These are phyloP conservation scores for Lasiodiplodia theobromae DNA, from an alignment of 2,329 filamentous ascomycete genomes.

Conservation along the genomic window DNA sequence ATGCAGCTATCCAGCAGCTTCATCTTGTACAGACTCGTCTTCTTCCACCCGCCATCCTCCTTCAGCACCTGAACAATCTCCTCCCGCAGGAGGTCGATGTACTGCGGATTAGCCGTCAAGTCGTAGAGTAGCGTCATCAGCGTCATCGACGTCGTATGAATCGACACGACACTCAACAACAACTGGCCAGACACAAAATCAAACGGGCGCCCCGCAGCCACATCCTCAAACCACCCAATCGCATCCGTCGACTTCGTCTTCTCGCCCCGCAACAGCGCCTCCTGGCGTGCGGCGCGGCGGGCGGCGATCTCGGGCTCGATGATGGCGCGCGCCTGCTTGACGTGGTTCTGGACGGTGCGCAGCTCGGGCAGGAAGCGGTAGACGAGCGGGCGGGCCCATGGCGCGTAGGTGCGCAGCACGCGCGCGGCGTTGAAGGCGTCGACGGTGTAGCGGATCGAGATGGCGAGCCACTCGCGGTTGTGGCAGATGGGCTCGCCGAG, in stretches of 20 bases:
- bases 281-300: slow-evolving; percentile 32
- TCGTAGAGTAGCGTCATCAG: slow-evolving; percentile 36
- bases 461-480: slow-evolving; percentile 49
- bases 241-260: slow-evolving; percentile 36
- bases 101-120: slow-evolving; percentile 36
- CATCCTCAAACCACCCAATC: slow-evolving; percentile 35
- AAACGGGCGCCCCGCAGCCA: slow-evolving; percentile 33
- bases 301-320: slow-evolving; percentile 45
- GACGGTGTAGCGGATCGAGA: slow-evolving; percentile 45
- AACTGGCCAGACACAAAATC: slow-evolving; percentile 32
- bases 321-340: slow-evolving; percentile 43
- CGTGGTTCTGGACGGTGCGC: slow-evolving; percentile 37
- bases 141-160: slow-evolving; percentile 37
- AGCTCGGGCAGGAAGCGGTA: slow-evolving; percentile 44
- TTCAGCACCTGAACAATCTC: slow-evolving; percentile 38
- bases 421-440: slow-evolving; percentile 43
- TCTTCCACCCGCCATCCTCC: slow-evolving; percentile 38
- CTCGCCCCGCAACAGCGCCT: slow-evolving; percentile 31
- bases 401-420: slow-evolving; percentile 46
- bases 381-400: slow-evolving; percentile 43
- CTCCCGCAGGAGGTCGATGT: slow-evolving; percentile 37
- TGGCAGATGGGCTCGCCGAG: slow-evolving; percentile 47
- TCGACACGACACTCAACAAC: slow-evolving; percentile 31
- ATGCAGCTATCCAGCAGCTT: slow-evolving; percentile 44
- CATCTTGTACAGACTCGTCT: slow-evolving; percentile 40